Base-by-base conservation (phyloP, 1,284 basidiomycete genomes). In the Moesziomyces aphidis region DNA sequence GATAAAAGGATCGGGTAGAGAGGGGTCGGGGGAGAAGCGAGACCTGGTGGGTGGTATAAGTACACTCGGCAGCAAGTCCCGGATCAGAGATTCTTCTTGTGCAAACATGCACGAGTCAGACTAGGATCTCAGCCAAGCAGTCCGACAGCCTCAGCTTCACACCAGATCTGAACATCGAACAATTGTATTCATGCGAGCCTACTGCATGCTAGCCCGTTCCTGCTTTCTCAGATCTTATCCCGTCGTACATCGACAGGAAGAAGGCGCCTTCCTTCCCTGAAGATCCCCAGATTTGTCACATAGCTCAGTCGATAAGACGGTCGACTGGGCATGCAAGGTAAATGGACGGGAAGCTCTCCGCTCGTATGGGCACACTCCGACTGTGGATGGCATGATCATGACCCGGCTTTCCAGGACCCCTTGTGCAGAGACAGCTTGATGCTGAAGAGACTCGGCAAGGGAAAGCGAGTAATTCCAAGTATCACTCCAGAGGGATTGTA, bases 351-450 rank as follows among this genome's bases (percentile, higher is more conserved):
- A 42, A 42, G 39, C 13, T 2, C 6, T 6, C 6, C 17, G 6
- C 4, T 8, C 5, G 15, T 24, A 62, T 58, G 59, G 48, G 55
- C 47, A 49, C 45, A 67, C 65, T 61, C 65, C 51, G 59, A 61
- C 59, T 21, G n/a, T 5, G 48, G 49, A 67, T 67, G 59, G 59
- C 59, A 61, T 50, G 51, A 59, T 59, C 50, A 46, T 10, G 11
- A 42, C 11, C 23, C 10, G 9, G 19, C 39, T 19, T 42, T 17
- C 39, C 1, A 42, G 39, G 2, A 19, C 15, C 6, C 19, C 1
- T 6, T 42, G 39, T 19, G 19, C 39, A 42, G 39, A 42, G 39
- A 42, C 39, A 42, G 39, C 26, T 42, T 4, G 15, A 15, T 17
- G 15, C 39, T 19, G 8, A 5, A 28, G 26, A 6, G 39, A 19